These are phyloP conservation scores for Parathielavia hyrcaniae DNA, from an alignment of 495 filamentous ascomycete species.

Conservation along the genomic window DNA sequence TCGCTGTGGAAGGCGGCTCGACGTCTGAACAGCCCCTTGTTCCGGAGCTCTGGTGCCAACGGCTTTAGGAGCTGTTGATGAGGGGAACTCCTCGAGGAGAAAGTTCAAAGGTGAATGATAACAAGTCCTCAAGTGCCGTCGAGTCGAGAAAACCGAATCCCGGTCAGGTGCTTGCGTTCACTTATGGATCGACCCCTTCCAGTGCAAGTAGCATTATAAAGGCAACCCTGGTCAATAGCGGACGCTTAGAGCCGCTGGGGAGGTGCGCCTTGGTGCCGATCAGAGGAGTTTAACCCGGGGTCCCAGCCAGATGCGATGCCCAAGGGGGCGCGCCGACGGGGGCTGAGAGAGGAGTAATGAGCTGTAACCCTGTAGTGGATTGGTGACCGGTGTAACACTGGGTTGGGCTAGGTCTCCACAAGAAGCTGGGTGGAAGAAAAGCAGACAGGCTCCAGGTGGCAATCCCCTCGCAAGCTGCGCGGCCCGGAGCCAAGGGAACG, in stretches of 20 bases:
- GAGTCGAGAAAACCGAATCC: constrained; percentile 1
- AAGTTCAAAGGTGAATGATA: neutral
- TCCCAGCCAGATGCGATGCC: constrained; percentile 6
- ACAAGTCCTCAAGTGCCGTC: neutral
- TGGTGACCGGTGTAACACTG: constrained; percentile 12
- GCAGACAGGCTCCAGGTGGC: constrained; percentile 23
- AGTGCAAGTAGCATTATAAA: neutral
- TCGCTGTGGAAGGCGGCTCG: neutral
- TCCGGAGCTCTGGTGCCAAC: neutral
- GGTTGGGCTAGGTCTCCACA: constrained; percentile 24
- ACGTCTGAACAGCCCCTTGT: constrained; percentile 3
- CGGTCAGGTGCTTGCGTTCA: constrained; percentile 3
- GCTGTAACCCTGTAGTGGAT: neutral
- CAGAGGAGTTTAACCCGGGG: neutral
- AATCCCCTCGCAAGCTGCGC: constrained; percentile 18
- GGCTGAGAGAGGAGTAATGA: neutral
- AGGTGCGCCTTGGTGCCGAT: neutral
- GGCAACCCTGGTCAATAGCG: constrained; percentile 7
- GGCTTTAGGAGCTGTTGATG: constrained; percentile 3
- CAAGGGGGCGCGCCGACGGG: neutral
- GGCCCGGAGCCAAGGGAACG: constrained; percentile 13
- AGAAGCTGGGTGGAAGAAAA: constrained; percentile 11
- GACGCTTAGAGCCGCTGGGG: neutral
- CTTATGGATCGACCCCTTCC: neutral
- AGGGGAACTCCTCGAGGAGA: neutral